Evolutionary conservation across 768 basidiomycete genomes (phyloP), one percentile per base, ranked within the genome.

Genomic region (Boletales sp.): DNA sequence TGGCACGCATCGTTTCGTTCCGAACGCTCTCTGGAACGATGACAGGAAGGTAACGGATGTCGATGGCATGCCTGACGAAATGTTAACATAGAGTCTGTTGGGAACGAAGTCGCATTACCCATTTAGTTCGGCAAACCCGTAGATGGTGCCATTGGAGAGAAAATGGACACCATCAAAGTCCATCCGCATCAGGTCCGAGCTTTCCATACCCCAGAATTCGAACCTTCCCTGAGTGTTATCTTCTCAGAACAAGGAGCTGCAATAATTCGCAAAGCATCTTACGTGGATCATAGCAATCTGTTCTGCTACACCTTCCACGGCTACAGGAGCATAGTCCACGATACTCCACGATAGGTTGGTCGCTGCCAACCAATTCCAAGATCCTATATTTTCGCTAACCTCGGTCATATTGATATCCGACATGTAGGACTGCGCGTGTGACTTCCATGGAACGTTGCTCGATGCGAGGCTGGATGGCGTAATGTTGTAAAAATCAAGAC

Each of bases 131-230:
- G 84, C 86, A 43, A 88, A 74, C 2, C 86, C 90, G 59, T 83
- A 88, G n/a, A 93, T 77, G 0, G 86, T 78, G 0, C 90, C 90
- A 48, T 86, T 86, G 21, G 74, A 64, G 11, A 87, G 57, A 61
- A 90, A 84, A 65, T 91, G 89, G 19, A 91, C 72, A 1, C 86
- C 90, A 61, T 86, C 84, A 53, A 92, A 83, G 52, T 90, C 86
- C 2, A 90, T 68, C 31, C 79, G 74, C 39, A 89, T 64, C 42
- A 86, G 83, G 40, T 82, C 82, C 0, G 72, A 65, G 5, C 66
- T 76, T n/a, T 65, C 63, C 8, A 71, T 58, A 54, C 84, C 78
- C 13, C 74, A 75, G n/a, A 90, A 61, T 52, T 90, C 88, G 19
- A 89, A 73, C 53, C 79, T 83, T 32, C 88, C 90, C 88, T 90